Evolutionary conservation across 352 stramenopile genomes (phyloP).

Genomic region (Thraustochytrium sp.): DNA sequence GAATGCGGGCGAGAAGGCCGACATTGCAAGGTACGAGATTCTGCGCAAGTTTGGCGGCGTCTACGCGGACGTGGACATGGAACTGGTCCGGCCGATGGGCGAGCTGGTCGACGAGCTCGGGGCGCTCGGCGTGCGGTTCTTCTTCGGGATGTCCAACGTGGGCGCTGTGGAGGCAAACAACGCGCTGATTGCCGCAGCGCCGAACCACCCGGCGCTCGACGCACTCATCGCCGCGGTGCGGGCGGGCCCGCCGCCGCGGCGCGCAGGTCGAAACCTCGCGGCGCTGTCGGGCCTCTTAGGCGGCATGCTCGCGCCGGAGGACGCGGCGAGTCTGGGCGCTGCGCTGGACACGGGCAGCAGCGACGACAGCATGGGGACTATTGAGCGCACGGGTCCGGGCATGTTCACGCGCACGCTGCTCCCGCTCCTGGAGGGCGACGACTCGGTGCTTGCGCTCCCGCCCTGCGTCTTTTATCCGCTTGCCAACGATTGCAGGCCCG

Average conservation of each 20-base stretch:
- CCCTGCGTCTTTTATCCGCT: conserved; percentile 55
- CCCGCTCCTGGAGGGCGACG: conserved; percentile 8
- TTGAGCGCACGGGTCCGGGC: conserved; percentile 57
- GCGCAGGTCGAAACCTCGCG: not conserved
- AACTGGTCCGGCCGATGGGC: conserved; percentile 60
- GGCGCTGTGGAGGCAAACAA: conserved; percentile 68
- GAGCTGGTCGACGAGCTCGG: conserved; percentile 52
- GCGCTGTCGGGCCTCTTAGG: not conserved
- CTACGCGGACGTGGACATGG: conserved; percentile 66
- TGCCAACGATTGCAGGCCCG: conserved; percentile 49
- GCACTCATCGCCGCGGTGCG: not conserved
- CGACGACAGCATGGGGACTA: conserved; percentile 52
- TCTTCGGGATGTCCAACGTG: conserved; percentile 63
- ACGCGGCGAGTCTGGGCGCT: not conserved
- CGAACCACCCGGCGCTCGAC: not conserved
- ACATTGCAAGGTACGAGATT: conserved; percentile 69
- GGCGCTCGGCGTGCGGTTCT: conserved; percentile 44
- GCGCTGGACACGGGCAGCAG: not conserved
- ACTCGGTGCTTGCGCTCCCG: conserved; percentile 50
- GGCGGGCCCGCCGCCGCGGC: not conserved
- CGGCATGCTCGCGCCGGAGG: not conserved
- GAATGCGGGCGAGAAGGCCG: conserved; percentile 66
- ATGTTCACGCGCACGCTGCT: conserved; percentile 58
- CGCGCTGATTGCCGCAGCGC: conserved; percentile 53
- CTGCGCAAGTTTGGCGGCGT: conserved; percentile 58